Percentiles rank a stretch among this genome's conserved stretches.
phyloP scores from a whole-genome alignment of 2,329 filamentous ascomycete genomes.

The Dothidotthia symphoricarpi region DNA sequence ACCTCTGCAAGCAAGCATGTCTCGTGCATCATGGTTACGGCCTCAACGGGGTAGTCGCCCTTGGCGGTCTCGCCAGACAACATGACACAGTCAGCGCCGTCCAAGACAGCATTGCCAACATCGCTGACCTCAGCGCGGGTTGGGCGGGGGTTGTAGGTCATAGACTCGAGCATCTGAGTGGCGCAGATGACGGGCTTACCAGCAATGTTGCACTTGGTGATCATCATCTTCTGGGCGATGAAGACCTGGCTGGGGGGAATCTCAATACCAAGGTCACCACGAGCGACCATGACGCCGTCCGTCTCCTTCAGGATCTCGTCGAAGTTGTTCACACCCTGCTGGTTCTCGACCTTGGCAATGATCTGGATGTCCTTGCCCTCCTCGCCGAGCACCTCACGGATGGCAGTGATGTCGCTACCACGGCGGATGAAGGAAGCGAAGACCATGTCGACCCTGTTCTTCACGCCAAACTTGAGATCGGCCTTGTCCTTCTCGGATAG shows the following conservation, averaged over 20 bases:
- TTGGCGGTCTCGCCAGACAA: constrained; percentile 98
- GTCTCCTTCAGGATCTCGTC: constrained; percentile 93
- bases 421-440: constrained; percentile 98
- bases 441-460: constrained; percentile 99
- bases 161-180: constrained; percentile 99
- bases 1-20: constrained; percentile 96
- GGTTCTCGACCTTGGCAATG: constrained; percentile 99
- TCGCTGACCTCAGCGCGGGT: constrained; percentile 98
- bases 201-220: constrained; percentile 99
- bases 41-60: constrained; percentile 88
- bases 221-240: constrained; percentile 99
- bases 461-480: constrained; percentile 91
- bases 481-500: constrained; percentile 97
- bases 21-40: constrained; percentile 97
- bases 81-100: constrained; percentile 99
- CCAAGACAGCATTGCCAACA: constrained; percentile 95
- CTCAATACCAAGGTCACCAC: constrained; percentile 97
- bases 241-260: constrained; percentile 98
- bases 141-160: constrained; percentile 99
- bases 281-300: constrained; percentile 99
- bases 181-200: constrained; percentile 99
- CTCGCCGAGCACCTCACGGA: constrained; percentile 85
- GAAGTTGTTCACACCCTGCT: constrained; percentile 99
- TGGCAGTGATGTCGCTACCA: constrained; percentile 87
- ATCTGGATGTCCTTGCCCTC: constrained; percentile 97